phyloP scores from a whole-genome alignment of 352 stramenopile genomes.

The Thalassiosira gravida region DNA sequence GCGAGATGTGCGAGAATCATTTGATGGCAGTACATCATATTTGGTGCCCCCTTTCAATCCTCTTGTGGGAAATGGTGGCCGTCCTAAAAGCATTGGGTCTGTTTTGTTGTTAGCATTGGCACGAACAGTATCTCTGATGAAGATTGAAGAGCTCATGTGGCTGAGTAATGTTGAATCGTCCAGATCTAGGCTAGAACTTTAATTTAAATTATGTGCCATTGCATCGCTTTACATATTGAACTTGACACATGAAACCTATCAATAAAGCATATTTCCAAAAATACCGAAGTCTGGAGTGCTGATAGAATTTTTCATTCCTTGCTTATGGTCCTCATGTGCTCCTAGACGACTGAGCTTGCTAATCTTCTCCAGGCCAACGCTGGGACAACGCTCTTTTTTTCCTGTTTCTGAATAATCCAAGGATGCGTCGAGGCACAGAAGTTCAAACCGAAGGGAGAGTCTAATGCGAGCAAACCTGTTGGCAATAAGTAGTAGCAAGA shows the following conservation, averaged over 20 bases:
- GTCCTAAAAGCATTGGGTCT: slow-evolving; percentile 34
- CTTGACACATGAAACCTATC: too few species aligned
- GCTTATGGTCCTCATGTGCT: slow-evolving; percentile 72
- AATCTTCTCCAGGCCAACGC: slow-evolving; percentile 78
- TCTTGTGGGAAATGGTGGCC: slow-evolving; percentile 28
- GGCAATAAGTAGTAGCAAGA: too few species aligned
- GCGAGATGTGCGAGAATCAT: slow-evolving; percentile 13
- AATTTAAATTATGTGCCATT: too few species aligned
- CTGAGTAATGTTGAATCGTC: slow-evolving; percentile 28
- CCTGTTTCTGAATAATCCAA: slow-evolving; percentile 29
- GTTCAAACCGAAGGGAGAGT: slow-evolving; percentile 82
- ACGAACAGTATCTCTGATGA: slow-evolving; percentile 24
- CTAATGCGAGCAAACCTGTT: slow-evolving; percentile 78
- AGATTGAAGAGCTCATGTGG: slow-evolving; percentile 44
- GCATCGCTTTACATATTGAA: too few species aligned
- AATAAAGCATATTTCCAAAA: slow-evolving; percentile 81
- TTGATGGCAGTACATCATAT: slow-evolving; percentile 24
- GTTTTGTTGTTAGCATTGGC: slow-evolving; percentile 45
- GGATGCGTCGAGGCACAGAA: slow-evolving; percentile 74
- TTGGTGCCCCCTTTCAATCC: slow-evolving; percentile 32
- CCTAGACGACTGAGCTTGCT: slow-evolving; percentile 70
- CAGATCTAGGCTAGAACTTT: too few species aligned
- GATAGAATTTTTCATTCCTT: slow-evolving; percentile 49
- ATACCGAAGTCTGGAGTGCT: slow-evolving; percentile 70
- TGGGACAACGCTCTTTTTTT: slow-evolving; percentile 52